Conservation (phyloP, 129 eudicot species). For the Chrysanthemum makinoi region DNA sequence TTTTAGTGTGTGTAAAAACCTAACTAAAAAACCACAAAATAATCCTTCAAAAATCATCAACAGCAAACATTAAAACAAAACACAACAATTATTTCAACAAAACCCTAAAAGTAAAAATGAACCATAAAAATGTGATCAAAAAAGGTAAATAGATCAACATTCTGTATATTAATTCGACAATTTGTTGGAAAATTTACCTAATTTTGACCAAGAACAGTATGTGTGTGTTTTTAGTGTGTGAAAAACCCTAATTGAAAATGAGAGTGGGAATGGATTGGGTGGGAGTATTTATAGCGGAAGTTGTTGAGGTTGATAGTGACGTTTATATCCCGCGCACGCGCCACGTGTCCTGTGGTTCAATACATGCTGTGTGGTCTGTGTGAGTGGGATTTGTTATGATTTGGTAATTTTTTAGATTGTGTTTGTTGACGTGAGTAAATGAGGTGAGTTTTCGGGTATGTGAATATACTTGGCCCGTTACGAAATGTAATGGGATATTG, state of each 20-base stretch:
- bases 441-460: no score
- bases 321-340: constrained; percentile 11
- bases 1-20: no score
- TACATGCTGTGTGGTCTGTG: neutral
- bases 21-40: no score
- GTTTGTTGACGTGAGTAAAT: no score
- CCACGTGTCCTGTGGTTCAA: neutral
- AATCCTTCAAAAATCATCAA: no score
- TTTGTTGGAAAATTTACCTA: constrained; percentile 10
- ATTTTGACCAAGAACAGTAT: neutral
- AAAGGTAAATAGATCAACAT: neutral
- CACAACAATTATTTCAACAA: no score
- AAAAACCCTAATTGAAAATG: constrained; percentile 29
- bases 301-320: constrained; percentile 13
- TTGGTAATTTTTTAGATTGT: no score
- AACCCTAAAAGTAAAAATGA: no score
- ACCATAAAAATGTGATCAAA: neutral
- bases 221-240: neutral
- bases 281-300: constrained; percentile 23
- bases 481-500: no score
- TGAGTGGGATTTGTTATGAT: no score
- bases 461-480: no score
- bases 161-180: constrained; percentile 2
- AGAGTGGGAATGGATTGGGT: constrained; percentile 4
- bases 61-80: no score